phyloP scores from a whole-genome alignment of 2,329 filamentous ascomycete genomes.

The Seiridium cupressi region DNA sequence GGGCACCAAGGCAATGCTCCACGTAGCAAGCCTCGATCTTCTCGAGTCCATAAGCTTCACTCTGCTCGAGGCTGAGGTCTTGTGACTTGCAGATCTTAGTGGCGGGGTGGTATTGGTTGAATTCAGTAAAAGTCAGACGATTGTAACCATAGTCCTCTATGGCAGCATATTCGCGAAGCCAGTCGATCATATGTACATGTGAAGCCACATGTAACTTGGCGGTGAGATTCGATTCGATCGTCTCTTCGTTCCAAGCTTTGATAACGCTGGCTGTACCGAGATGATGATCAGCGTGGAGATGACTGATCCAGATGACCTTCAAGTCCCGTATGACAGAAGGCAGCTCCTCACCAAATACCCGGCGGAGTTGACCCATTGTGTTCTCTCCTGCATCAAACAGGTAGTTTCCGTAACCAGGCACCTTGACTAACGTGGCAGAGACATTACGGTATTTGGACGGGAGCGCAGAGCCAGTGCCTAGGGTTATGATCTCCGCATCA shows the following conservation, averaged over 20 bases:
- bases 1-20: conserved; percentile 75
- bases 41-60: conserved; percentile 58
- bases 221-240: conserved; percentile 28
- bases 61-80: conserved; percentile 34
- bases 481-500: conserved; percentile 78
- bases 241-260: conserved; percentile 71
- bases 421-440: conserved; percentile 78
- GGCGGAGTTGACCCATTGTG: conserved; percentile 81
- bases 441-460: conserved; percentile 97
- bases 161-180: conserved; percentile 75
- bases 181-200: conserved; percentile 68
- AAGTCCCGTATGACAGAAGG: conserved; percentile 76
- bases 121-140: conserved; percentile 31
- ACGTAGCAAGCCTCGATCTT: conserved; percentile 68
- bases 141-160: conserved; percentile 75
- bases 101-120: not conserved
- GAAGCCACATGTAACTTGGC: conserved; percentile 65
- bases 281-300: conserved; percentile 95
- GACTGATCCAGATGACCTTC: conserved; percentile 86
- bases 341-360: conserved; percentile 65
- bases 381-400: conserved; percentile 91
- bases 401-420: conserved; percentile 84
- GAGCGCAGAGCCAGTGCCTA: conserved; percentile 87
- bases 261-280: conserved; percentile 81
- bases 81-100: conserved; percentile 19